A percentile compares a stretch with the other conserved stretches of the same genome.
Conservation (phyloP, 2,329 filamentous ascomycete genomes). For the Lecanoromycetidae sp. region DNA sequence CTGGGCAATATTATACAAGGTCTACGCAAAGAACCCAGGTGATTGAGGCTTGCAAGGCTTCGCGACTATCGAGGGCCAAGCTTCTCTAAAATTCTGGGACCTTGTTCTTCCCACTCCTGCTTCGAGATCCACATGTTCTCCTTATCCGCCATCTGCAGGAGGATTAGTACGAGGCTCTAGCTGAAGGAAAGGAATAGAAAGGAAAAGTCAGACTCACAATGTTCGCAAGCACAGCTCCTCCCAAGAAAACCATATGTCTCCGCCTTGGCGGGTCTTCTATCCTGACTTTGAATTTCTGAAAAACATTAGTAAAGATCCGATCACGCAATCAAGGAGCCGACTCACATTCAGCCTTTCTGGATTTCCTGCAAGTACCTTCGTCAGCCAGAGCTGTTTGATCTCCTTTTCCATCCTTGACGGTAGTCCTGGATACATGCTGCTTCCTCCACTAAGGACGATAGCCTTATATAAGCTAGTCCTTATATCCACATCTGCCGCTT, state of each 20-base stretch:
- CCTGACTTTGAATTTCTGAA: conserved; percentile 92
- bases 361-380: conserved; percentile 76
- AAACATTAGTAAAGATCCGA: not conserved
- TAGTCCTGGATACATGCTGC: conserved; percentile 97
- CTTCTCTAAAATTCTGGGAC: conserved; percentile 73
- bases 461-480: conserved; percentile 91
- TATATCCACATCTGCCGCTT: conserved; percentile 88
- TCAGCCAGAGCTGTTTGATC: conserved; percentile 96
- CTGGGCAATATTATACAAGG: conserved; percentile 7
- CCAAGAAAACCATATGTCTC: conserved; percentile 98
- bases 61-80: conserved; percentile 74
- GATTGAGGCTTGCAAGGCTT: too few species aligned
- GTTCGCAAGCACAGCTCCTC: conserved; percentile 90
- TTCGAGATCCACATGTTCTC: conserved; percentile 98
- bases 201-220: conserved; percentile 44
- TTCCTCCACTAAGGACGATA: conserved; percentile 89
- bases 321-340: conserved; percentile 7
- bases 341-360: conserved; percentile 70
- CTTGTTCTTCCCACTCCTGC: conserved; percentile 93
- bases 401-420: conserved; percentile 95
- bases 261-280: conserved; percentile 95
- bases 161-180: not conserved
- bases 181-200: too few species aligned
- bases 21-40: not conserved
- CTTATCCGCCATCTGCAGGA: conserved; percentile 75